These are phyloP conservation scores for Blastocystis sp. DNA, from an alignment of 352 stramenopile genomes.

Conservation along the genomic window DNA sequence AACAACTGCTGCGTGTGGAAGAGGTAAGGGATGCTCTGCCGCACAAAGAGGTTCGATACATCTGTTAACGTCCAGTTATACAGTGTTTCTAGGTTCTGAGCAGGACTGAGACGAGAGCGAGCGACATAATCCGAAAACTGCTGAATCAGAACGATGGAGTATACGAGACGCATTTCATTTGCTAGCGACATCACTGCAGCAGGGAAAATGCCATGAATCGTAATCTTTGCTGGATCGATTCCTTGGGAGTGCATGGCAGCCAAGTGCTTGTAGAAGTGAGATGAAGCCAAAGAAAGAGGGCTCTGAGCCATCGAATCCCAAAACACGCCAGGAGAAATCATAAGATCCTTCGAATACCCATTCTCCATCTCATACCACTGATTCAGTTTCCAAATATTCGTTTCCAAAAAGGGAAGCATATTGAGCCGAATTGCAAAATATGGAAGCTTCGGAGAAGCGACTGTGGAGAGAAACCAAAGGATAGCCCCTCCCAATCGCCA, in stretches of 20 bases:
- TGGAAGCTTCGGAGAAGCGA: background rate
- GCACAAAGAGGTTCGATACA: slow-evolving; percentile 22
- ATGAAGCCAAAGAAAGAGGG: background rate
- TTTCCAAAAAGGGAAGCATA: background rate
- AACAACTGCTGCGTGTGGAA: background rate
- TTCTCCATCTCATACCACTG: slow-evolving; percentile 7
- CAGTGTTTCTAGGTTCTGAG: slow-evolving; percentile 19
- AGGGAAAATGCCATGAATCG: slow-evolving; percentile 32
- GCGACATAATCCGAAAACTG: slow-evolving; percentile 7
- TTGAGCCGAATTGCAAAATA: slow-evolving; percentile 3
- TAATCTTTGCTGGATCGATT: background rate
- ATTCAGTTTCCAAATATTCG: background rate
- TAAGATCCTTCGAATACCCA: background rate
- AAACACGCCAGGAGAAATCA: background rate
- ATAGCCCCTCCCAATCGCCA: slow-evolving; percentile 28
- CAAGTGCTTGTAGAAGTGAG: background rate
- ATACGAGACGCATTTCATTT: slow-evolving; percentile 2
- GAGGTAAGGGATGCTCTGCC: background rate
- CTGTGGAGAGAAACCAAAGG: background rate
- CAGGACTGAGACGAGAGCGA: background rate
- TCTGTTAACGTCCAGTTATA: slow-evolving; percentile 32
- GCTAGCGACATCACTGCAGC: background rate
- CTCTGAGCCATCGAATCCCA: slow-evolving; percentile 25
- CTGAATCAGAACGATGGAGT: background rate
- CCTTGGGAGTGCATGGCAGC: background rate